Base-by-base conservation (phyloP, 495 filamentous ascomycete genomes). In the Aspergillus kassunensis region DNA sequence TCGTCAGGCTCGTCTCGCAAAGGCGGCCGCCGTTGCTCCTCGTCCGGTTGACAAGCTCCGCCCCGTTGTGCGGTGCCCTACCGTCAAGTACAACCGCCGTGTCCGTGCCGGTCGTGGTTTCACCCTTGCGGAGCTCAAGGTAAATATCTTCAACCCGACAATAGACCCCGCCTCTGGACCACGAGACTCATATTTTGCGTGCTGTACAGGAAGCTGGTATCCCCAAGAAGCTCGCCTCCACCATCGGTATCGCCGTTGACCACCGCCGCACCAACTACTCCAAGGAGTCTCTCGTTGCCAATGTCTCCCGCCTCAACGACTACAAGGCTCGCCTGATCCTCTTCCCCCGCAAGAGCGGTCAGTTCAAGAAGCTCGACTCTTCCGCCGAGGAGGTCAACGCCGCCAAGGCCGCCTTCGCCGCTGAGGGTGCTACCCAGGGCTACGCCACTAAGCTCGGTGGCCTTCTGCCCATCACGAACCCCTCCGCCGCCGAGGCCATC, bases 11-110 rank as follows among this genome's bases (percentile, higher is more conserved):
- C 91, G 93, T 74, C 81, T 87, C 66, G 78, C 84, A 49, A 97
- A 97, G 85, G 92, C 91, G 62, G 89, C 91, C 64, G 83, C 86
- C 60, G 80, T 97, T 67, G 93, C 95, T 65, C 95, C 93, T 65
- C 89, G 92, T 65, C 93, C 93, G 57, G 89, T 96, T 72, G 93
- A 98, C 84, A 91, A 89, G 79, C 83, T 98, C 61, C 84, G 92
- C 65, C 93, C 93, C 57, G 78, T 98, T 74, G 91, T 97, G 57
- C 88, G 90, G 72, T 97, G 90, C 85, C 90, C 91, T 62, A 86
- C 82, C 45, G 74, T 96, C 83, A 96, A 93, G 83, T 97, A 97
- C 81, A 98, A 98, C 87, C 91, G 93, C 67, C 91, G 91, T 68
- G 87, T 96, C 62, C 87, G 95, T 68, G 86, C 90, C 62, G 93